phyloP scores from a whole-genome alignment of 2,329 filamentous ascomycete genomes.

The Phaeophleospora eucalypticola region DNA sequence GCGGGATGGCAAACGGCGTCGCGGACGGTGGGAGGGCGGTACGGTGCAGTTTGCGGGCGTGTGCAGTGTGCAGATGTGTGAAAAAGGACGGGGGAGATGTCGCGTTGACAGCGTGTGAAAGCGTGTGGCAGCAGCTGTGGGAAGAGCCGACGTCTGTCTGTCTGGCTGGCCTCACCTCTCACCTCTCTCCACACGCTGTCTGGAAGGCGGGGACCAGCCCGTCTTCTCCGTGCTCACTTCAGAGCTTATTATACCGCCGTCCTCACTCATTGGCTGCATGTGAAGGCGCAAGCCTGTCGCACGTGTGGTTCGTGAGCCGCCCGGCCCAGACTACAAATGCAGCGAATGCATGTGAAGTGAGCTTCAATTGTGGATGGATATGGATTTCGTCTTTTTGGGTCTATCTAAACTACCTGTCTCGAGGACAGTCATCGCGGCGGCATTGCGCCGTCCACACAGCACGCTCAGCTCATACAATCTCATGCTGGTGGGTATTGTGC shows the following conservation, averaged over 20 bases:
- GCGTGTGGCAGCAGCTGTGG: neutral
- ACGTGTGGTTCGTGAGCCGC: neutral
- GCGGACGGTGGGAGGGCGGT: conserved; percentile 2
- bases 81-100: neutral
- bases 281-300: neutral
- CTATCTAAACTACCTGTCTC: conserved; percentile 22
- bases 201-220: neutral
- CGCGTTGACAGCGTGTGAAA: neutral
- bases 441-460: conserved; percentile 3
- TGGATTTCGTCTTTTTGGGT: conserved; percentile 3
- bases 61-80: conserved; percentile 2
- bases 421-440: conserved; percentile 10
- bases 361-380: neutral
- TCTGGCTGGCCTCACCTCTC: too few species aligned
- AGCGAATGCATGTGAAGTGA: too few species aligned
- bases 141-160: neutral
- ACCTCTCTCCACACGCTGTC: too few species aligned
- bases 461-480: conserved; percentile 17
- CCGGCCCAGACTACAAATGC: too few species aligned
- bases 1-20: conserved; percentile 13
- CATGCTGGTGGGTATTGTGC: conserved; percentile 20
- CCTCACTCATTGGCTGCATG: neutral
- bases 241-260: neutral
- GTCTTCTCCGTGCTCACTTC: neutral
- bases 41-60: neutral